These are phyloP conservation scores for Septoria linicola DNA, from an alignment of 2,329 filamentous ascomycete species.

Conservation along the genomic window DNA sequence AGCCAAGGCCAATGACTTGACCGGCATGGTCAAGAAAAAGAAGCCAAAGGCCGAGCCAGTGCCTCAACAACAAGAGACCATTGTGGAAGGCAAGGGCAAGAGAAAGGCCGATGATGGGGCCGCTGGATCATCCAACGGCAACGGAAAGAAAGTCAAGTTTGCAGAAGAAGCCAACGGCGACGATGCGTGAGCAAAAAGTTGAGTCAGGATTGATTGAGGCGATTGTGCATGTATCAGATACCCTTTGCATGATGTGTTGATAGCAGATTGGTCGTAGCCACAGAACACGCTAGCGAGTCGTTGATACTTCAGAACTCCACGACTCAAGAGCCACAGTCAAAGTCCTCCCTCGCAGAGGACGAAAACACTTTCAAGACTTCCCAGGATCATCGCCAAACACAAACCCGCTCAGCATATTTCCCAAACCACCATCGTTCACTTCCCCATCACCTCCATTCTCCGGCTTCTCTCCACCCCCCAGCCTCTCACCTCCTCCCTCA, in stretches of 20 bases:
- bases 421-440: not conserved
- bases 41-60: conserved; percentile 32
- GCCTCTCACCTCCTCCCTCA: not conserved
- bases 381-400: not conserved
- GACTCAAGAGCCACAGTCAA: not conserved
- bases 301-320: too few species aligned
- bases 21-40: conserved; percentile 70
- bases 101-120: conserved; percentile 29
- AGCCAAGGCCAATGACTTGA: conserved; percentile 71
- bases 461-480: not conserved
- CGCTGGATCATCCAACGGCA: conserved; percentile 8
- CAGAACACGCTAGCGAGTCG: too few species aligned
- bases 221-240: conserved; percentile 4
- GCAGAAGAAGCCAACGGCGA: conserved; percentile 4
- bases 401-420: conserved; percentile 4
- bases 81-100: conserved; percentile 32
- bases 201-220: not conserved
- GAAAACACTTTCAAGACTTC: not conserved
- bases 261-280: not conserved
- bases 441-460: not conserved
- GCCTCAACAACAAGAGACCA: conserved; percentile 15
- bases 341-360: too few species aligned
- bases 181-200: not conserved
- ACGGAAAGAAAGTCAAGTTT: conserved; percentile 34
- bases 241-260: conserved; percentile 1